Percentiles rank a stretch among this genome's conserved stretches.
These are phyloP conservation scores for Raphanus hybrid DNA, from an alignment of 441 rosid species.

Conservation along the genomic window DNA sequence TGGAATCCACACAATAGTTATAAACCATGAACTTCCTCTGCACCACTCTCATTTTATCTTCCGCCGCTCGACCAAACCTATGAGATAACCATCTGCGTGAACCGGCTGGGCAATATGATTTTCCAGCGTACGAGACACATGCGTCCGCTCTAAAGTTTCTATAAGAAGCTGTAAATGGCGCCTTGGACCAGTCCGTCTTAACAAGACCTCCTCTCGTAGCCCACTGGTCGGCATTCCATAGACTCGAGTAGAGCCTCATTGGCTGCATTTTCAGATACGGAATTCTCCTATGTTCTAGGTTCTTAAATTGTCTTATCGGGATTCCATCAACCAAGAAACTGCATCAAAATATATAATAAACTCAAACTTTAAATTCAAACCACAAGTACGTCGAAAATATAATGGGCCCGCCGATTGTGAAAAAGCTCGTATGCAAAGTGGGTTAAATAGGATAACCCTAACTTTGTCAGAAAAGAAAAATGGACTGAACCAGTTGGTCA, in stretches of 20 bases:
- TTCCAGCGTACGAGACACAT: constrained; percentile 49
- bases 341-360: constrained; percentile 22
- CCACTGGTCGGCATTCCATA: constrained; percentile 77
- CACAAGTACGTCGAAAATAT: background rate
- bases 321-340: constrained; percentile 61
- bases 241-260: constrained; percentile 62
- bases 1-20: constrained; percentile 56
- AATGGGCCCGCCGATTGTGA: background rate
- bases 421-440: background rate
- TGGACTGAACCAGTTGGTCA: background rate
- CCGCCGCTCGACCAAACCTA: constrained; percentile 46
- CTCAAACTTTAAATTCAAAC: background rate
- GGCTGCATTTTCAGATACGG: constrained; percentile 57
- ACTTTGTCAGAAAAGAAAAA: background rate
- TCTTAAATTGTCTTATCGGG: constrained; percentile 65
- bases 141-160: constrained; percentile 56
- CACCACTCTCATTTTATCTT: constrained; percentile 50
- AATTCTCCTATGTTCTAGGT: constrained; percentile 54
- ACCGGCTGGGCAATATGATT: constrained; percentile 42
- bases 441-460: background rate
- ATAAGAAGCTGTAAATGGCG: constrained; percentile 68
- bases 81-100: constrained; percentile 54
- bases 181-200: constrained; percentile 62
- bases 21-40: constrained; percentile 61
- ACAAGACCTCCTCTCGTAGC: constrained; percentile 68